These are phyloP conservation scores for Diaporthe helianthi DNA, from an alignment of 2,329 filamentous ascomycete genomes.

Conservation along the genomic window DNA sequence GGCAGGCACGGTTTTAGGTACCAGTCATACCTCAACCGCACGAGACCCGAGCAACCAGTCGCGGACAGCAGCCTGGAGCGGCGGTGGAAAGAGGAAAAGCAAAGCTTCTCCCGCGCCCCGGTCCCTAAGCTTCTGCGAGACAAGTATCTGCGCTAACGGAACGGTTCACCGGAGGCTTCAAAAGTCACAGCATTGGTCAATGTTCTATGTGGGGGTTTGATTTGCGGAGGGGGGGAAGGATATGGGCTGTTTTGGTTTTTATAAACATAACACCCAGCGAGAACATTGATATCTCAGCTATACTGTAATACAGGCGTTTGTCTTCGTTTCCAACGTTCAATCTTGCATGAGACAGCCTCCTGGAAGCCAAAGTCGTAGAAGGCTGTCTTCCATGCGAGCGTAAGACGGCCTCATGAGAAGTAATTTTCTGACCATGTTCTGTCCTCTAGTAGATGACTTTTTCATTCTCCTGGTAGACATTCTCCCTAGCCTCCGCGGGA, in stretches of 20 bases:
- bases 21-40: background rate
- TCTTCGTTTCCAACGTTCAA: background rate
- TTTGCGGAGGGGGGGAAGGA: background rate
- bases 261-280: background rate
- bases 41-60: background rate
- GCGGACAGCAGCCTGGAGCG: too few relatives aligned
- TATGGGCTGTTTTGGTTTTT: background rate
- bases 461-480: too few relatives aligned
- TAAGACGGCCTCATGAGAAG: background rate
- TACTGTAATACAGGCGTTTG: constrained; percentile 14
- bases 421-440: background rate
- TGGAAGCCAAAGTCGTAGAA: too few relatives aligned
- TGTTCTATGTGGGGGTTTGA: background rate
- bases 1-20: background rate
- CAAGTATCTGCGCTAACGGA: background rate
- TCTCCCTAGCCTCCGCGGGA: too few relatives aligned
- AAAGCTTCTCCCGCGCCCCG: background rate
- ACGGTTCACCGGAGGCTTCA: too few relatives aligned
- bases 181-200: background rate
- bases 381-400: too few relatives aligned
- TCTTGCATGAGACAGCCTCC: too few relatives aligned
- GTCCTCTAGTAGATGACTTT: too few relatives aligned
- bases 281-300: constrained; percentile 10
- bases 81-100: background rate
- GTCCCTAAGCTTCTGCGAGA: background rate